Conservation (phyloP, 495 filamentous ascomycete genomes). For the Talaromyces wortmannii region DNA sequence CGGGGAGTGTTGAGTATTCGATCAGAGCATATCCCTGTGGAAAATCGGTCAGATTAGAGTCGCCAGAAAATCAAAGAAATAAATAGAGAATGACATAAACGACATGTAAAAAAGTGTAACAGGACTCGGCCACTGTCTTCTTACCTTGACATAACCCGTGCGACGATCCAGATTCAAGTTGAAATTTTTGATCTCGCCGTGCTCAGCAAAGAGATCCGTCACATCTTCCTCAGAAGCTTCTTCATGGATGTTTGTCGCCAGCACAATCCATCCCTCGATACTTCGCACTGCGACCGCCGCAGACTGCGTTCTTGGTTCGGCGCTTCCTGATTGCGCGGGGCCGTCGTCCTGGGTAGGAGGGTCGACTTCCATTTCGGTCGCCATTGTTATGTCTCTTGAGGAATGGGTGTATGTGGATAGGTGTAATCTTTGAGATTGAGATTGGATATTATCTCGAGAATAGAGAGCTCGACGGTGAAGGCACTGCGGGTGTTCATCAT, state of each 20-base stretch:
- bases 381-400: slow-evolving; percentile 39
- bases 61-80: background rate
- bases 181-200: slow-evolving; percentile 95
- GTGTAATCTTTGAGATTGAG: too few relatives aligned
- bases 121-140: slow-evolving; percentile 5
- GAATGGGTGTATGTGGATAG: background rate
- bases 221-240: slow-evolving; percentile 96
- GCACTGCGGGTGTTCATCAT: background rate
- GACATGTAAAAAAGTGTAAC: background rate
- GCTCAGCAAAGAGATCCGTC: slow-evolving; percentile 90
- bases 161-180: slow-evolving; percentile 90
- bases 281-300: slow-evolving; percentile 90
- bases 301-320: slow-evolving; percentile 62
- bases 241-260: slow-evolving; percentile 95
- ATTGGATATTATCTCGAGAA: background rate
- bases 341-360: slow-evolving; percentile 38
- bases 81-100: background rate
- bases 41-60: background rate
- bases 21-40: slow-evolving; percentile 84
- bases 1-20: slow-evolving; percentile 82
- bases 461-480: background rate
- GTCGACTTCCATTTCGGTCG: slow-evolving; percentile 80
- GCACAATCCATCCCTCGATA: slow-evolving; percentile 98
- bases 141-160: slow-evolving; percentile 96
- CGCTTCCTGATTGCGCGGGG: slow-evolving; percentile 43